Percentiles rank a stretch among this genome's conserved stretches.
phyloP scores from a whole-genome alignment of 208 protist species.

The Leishmania tropica region DNA sequence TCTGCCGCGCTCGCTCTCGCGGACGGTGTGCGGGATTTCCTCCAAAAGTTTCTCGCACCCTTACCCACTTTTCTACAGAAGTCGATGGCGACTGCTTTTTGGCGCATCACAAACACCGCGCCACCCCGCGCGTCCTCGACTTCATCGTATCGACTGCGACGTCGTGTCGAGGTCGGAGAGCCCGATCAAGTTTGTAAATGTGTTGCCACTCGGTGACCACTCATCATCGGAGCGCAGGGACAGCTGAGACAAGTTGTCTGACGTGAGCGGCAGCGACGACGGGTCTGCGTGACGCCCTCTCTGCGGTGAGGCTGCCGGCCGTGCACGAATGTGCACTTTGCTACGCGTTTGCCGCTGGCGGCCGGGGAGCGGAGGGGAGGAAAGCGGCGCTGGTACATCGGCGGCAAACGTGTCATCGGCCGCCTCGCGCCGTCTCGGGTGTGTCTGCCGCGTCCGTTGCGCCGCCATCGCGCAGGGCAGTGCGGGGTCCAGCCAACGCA shows the following conservation, averaged over 20 bases:
- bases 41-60: not conserved
- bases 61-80: not conserved
- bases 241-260: conserved; percentile 13
- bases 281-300: conserved; percentile 24
- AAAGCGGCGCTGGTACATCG: conserved; percentile 16
- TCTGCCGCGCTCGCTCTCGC: not conserved
- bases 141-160: conserved; percentile 30
- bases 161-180: conserved; percentile 70
- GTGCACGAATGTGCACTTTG: not conserved
- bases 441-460: conserved; percentile 4
- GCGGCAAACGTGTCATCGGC: not conserved
- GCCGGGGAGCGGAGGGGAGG: conserved; percentile 1
- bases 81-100: not conserved
- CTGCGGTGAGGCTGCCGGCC: not conserved
- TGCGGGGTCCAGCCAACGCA: conserved; percentile 10
- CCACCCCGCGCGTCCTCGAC: not conserved
- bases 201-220: conserved; percentile 43
- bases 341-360: not conserved
- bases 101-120: not conserved
- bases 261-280: conserved; percentile 23
- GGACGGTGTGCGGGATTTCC: not conserved
- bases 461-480: not conserved
- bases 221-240: conserved; percentile 17
- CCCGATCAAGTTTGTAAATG: conserved; percentile 72
- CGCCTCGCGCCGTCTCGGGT: not conserved